These are phyloP conservation scores for Artemisia annua DNA, from an alignment of 129 eudicot species.

Conservation along the genomic window DNA sequence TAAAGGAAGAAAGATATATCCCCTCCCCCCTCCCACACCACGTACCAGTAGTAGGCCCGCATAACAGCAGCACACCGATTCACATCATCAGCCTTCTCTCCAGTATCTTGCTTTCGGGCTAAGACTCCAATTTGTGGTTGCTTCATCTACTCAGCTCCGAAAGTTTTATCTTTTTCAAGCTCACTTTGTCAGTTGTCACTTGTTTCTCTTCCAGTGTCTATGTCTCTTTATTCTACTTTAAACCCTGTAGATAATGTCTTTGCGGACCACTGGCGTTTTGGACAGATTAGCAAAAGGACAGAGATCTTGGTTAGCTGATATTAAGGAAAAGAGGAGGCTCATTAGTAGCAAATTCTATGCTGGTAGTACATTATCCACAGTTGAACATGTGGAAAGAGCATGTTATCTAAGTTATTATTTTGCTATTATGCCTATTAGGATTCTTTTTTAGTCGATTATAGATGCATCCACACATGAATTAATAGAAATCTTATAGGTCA, in stretches of 20 bases:
- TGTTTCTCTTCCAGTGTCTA: not conserved
- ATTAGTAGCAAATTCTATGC: too few relatives aligned
- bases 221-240: not conserved
- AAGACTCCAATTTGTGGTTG: conserved; percentile 37
- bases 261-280: not conserved
- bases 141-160: not conserved
- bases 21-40: conserved; percentile 61
- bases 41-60: conserved; percentile 75
- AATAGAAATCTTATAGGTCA: not conserved
- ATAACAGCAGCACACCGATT: conserved; percentile 50
- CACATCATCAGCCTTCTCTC: conserved; percentile 40
- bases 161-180: not conserved
- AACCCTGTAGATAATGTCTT: not conserved
- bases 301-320: too few relatives aligned
- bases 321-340: too few relatives aligned
- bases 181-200: conserved; percentile 1
- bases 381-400: not conserved
- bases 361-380: not conserved
- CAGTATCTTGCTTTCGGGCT: conserved; percentile 36
- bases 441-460: not conserved
- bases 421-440: not conserved
- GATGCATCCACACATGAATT: not conserved
- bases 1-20: conserved; percentile 42
- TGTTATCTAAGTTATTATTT: not conserved
- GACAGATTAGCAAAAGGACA: not conserved